Evolutionary conservation across 495 filamentous ascomycete genomes (phyloP), one percentile per base, ranked within the genome.

Genomic region (Thermothielavioides terrestris): DNA sequence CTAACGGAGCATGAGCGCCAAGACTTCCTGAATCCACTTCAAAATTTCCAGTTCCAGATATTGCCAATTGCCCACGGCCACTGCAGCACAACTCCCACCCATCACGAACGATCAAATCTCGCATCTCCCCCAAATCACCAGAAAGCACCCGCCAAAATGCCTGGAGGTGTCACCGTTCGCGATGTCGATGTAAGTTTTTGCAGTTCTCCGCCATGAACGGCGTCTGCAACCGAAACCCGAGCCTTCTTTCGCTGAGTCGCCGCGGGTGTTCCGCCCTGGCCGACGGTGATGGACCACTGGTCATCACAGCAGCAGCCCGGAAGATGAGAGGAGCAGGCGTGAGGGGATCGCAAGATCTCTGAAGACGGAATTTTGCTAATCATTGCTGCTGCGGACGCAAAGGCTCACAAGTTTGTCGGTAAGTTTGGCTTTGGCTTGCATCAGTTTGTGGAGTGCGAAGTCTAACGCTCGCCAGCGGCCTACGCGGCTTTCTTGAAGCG

Each of bases 401-500:
- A 61, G 59, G 85, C 86, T 68, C 85, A 91, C 68, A 91, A 95
- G 78, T 96, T 96, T 78, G 91, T 95, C 72, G 44, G 54, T 56
- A 49, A 52, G 54, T 56, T 20, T 0, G 34, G 8, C 42, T 46
- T 1, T 43, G 37, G 7, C 27, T 37, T 0, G 7, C 2, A 1
- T 30, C 17, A 27, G 32, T 4, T 28, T 9, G 14, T 12, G 17
- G 38, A 15, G 30, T 25, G 31, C 30, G 21, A 32, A 32, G n/a
- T 40, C 49, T 56, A 49, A 52, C 45, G 5, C 11, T 2, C 1
- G 9, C 25, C 23, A 56, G 71, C 77, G 54, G 85, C 88, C 71
- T 97, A 97, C 73, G 84, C 89, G 61, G 88, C 83, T 71, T 97
- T 97, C 81, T 73, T 97, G 80, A 97, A 97, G 84, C 83, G 91